Evolutionary conservation across 2,329 filamentous ascomycete genomes (phyloP), one percentile per base, ranked within the genome.

Genomic region (Magnaporthales sp.): DNA sequence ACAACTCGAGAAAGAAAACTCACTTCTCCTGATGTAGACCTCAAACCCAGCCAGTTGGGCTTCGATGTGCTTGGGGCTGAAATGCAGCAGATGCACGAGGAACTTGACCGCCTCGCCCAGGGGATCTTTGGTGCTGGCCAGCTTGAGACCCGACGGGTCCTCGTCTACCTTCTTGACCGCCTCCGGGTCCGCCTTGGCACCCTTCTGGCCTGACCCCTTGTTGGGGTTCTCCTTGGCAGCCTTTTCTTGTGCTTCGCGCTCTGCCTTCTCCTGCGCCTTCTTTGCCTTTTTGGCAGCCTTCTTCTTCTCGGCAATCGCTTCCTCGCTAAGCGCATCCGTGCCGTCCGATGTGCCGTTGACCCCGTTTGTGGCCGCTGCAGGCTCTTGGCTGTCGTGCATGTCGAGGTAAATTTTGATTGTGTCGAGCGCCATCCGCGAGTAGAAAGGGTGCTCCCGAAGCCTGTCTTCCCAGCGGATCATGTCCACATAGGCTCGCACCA

Each of bases 401-500:
- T 87, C 82, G 30, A 96, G 75, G 76, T 97, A 98, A 32, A 96
- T 83, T 68, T 89, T 86, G 68, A 96, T 85, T 6, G 94, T 93
- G 66, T 89, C 88, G 27, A 97, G 81, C 0, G 95, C 94, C 63
- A 92, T 91, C 61, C 92, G 85, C 4, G 90, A 89, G 79, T 91
- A 99, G 80, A 96, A 97, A 1, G 95, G 95, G 76, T 99, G 95
- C 72, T 96, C 91, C 66, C 93, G 89, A 61, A 98, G 79, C 69
- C 89, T 87, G 75, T 99, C 93, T 76, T 98, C 94, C 96, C 95
- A 99, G 72, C 91, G 87, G 62, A 99, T 84, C 92, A 99, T 97
- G 72, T 97, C 93, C 56, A 99, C 83, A 75, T 99, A 99, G 1
- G 95, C 91, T 67, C 94, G 85, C 68, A 98, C 92, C 82, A 97